Base-by-base conservation (phyloP, 2,329 filamentous ascomycete genomes). In the Falciphora oryzae region DNA sequence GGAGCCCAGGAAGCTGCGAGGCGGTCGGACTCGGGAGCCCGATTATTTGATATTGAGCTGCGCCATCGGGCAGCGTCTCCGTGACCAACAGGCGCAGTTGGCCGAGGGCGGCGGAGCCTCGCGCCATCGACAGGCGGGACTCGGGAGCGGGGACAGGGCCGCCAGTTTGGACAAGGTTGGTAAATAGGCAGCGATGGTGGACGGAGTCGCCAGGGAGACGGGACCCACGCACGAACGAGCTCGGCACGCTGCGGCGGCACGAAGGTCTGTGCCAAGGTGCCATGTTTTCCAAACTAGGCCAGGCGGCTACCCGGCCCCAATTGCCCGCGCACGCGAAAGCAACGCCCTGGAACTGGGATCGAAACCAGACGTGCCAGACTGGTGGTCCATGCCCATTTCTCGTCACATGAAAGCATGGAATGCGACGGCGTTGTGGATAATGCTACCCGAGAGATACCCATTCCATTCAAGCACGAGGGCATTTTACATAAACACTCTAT, bases 21-120 rank as follows among this genome's bases (percentile, higher is more conserved):
- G 56, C 32, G 85, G 84, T 1, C 85, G 80, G 70, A 76, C 80
- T 22, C 78, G 84, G 57, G 76, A 77, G 64, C 80, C 83, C 0
- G 85, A 87, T 67, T 89, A 88, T 75, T 75, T 83, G 44, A 88
- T 89, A 66, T 71, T 89, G 72, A 88, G 85, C 72, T 83, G 44
- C 44, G 44, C 44, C 44, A n/a, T 53, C 10, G 44, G 44, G 44
- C 44, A 25, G 14, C 1, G n/a, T 25, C 44, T 53, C 6, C 44
- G 44, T 4, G 44, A 25, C 44, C 44, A 53, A 25, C 44, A 53
- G 44, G 44, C 44, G 44, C 44, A 50, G 44, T 22, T 6, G 16
- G 8, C 16, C 38, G 16, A 22, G 44, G 22, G 18, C 44, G 44
- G 22, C 44, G 44, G 8, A 53, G 44, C 44, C 18, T 53, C 44